These are phyloP conservation scores for Candida endomychidarum DNA, from an alignment of 805 yeast genomes.

Conservation along the genomic window DNA sequence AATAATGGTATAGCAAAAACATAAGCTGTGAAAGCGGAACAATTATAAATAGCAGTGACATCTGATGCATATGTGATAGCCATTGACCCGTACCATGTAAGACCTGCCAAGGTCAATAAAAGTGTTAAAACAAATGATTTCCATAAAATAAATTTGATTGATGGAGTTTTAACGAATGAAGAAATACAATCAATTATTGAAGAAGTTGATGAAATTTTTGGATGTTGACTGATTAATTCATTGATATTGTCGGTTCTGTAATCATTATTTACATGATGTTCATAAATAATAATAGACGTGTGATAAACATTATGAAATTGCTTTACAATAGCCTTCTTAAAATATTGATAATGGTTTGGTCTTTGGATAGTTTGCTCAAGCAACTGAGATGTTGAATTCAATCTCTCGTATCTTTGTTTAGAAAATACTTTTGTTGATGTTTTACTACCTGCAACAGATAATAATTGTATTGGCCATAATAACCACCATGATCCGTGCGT, in stretches of 20 bases:
- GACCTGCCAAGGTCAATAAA: conserved; percentile 72
- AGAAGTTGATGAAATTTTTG: conserved; percentile 33
- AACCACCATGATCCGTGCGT: conserved; percentile 81
- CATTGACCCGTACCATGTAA: conserved; percentile 86
- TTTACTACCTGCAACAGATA: conserved; percentile 27
- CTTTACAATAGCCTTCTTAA: conserved; percentile 37
- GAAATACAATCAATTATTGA: conserved; percentile 32
- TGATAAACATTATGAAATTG: conserved; percentile 46
- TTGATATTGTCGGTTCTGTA: conserved; percentile 32
- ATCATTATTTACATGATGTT: conserved; percentile 38
- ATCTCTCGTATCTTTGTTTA: conserved; percentile 9
- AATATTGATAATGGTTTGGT: conserved; percentile 24
- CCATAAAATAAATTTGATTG: conserved; percentile 47
- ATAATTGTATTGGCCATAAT: conserved; percentile 69
- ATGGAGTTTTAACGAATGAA: conserved; percentile 43
- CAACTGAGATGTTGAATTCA: conserved; percentile 12
- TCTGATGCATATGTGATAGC: conserved; percentile 77
- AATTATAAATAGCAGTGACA: conserved; percentile 87
- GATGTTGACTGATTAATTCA: conserved; percentile 34
- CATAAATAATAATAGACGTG: conserved; percentile 43
- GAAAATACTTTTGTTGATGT: background rate
- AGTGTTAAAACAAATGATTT: conserved; percentile 48
- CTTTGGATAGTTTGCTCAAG: conserved; percentile 8
- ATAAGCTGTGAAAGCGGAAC: conserved; percentile 86
- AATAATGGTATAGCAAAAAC: conserved; percentile 77